Evolutionary conservation across 257 asterid species (phyloP).

Genomic region (Marsdenia floribunda): DNA sequence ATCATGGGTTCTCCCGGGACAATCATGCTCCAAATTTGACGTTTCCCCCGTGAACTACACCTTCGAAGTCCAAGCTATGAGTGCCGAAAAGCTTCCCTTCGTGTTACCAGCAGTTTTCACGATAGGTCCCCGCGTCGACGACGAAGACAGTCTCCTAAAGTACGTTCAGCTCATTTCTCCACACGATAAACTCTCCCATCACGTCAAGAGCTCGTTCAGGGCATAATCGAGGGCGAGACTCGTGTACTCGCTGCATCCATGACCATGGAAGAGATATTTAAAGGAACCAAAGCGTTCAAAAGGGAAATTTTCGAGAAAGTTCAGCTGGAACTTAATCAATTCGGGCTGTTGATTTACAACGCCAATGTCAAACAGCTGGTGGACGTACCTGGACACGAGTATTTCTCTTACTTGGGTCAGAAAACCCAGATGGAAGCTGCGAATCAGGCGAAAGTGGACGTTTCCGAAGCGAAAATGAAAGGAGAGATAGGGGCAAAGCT

Average conservation of each 20-base stretch:
- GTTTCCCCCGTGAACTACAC: constrained; percentile 66
- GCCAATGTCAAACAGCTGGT: constrained; percentile 72
- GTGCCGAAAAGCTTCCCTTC: constrained; percentile 70
- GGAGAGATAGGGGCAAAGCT: constrained; percentile 53
- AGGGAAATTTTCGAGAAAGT: constrained; percentile 60
- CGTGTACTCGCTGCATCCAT: constrained; percentile 63
- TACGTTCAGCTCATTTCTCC: constrained; percentile 63
- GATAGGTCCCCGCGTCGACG: constrained; percentile 51
- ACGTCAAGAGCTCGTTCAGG: constrained; percentile 59
- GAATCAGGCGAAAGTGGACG: constrained; percentile 56
- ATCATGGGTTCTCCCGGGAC: constrained; percentile 61
- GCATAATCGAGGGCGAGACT: constrained; percentile 73
- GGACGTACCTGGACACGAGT: constrained; percentile 63
- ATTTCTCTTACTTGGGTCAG: constrained; percentile 63
- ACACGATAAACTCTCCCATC: constrained; percentile 53
- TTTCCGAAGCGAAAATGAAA: constrained; percentile 62
- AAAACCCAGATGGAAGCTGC: constrained; percentile 70
- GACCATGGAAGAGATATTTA: constrained; percentile 66
- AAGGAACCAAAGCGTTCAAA: constrained; percentile 57
- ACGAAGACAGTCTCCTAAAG: constrained; percentile 33
- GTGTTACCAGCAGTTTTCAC: constrained; percentile 75
- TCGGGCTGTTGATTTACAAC: constrained; percentile 55
- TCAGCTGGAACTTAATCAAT: constrained; percentile 58
- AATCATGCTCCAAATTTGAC: constrained; percentile 36
- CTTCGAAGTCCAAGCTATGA: constrained; percentile 74